Evolutionary conservation across 2,329 filamentous ascomycete genomes (phyloP).

Genomic region (Penicillium sp.): DNA sequence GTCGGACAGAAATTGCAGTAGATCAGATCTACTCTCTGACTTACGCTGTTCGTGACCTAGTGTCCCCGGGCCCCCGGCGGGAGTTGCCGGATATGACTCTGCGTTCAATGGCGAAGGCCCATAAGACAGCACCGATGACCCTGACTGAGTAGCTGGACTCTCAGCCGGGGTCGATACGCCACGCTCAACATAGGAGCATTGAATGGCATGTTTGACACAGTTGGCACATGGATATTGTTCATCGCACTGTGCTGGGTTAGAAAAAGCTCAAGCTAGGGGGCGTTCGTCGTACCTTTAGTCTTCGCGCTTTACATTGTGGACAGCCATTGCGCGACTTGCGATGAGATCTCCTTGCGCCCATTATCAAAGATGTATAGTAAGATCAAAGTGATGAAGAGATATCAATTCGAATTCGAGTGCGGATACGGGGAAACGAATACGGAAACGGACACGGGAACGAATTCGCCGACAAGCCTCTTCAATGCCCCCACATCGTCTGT

Average conservation of each 20-base stretch:
- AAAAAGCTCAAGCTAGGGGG: not conserved
- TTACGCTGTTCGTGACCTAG: not conserved
- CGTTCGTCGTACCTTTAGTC: constrained; percentile 22
- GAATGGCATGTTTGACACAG: constrained; percentile 25
- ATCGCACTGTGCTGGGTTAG: constrained; percentile 25
- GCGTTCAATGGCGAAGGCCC: constrained; percentile 1
- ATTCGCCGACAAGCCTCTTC: constrained; percentile 1
- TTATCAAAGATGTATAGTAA: not conserved
- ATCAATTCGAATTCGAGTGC: constrained; percentile 16
- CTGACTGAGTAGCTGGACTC: constrained; percentile 7
- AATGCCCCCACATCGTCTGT: not conserved
- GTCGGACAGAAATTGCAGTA: constrained; percentile 13
- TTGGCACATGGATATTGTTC: constrained; percentile 29
- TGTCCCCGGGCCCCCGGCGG: not conserved
- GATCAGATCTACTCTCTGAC: constrained; percentile 10
- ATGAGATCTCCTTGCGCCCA: constrained; percentile 29
- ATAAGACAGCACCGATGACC: not conserved
- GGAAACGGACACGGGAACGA: constrained; percentile 14
- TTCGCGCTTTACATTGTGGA: constrained; percentile 25
- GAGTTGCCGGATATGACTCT: constrained; percentile 5
- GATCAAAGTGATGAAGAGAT: not conserved
- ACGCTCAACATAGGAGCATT: constrained; percentile 21
- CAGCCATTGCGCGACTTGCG: constrained; percentile 32
- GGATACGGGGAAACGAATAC: constrained; percentile 13
- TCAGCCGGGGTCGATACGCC: constrained; percentile 1